Percentiles rank a stretch among this genome's conserved stretches.
phyloP scores from a whole-genome alignment of 257 asterid species.

The Nicotiana attenuata region DNA sequence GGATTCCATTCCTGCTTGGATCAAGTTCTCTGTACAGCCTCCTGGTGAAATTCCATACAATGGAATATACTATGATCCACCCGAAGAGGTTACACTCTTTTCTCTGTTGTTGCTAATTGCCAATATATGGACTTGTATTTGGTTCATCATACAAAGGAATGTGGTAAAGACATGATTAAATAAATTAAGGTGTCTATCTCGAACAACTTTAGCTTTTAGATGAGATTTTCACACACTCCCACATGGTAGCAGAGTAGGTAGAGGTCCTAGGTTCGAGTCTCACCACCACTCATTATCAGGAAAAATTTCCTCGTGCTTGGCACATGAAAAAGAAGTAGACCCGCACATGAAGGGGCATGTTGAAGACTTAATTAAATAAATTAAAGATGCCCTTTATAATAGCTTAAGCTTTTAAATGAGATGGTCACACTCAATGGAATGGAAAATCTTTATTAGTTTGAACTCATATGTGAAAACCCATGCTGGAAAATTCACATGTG shows the following conservation, averaged over 20 bases:
- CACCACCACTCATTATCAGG: neutral
- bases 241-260: neutral
- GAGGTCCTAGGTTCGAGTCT: neutral
- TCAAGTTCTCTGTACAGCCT: slow-evolving; percentile 87
- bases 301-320: neutral
- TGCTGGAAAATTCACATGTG: neutral
- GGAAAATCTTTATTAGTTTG: neutral
- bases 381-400: neutral
- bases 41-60: slow-evolving; percentile 93
- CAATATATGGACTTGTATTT: neutral
- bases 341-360: neutral
- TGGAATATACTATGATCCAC: slow-evolving; percentile 97
- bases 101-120: neutral
- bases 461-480: neutral
- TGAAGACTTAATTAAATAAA: neutral
- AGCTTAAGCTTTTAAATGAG: neutral
- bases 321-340: neutral
- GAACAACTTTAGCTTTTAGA: neutral
- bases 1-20: slow-evolving; percentile 99
- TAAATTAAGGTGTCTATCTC: neutral
- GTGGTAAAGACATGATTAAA: neutral
- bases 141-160: neutral
- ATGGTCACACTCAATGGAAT: neutral
- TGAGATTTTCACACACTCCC: neutral
- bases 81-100: slow-evolving; percentile 60